These are phyloP conservation scores for Edaphochlamys debaryana DNA, from an alignment of 139 green algal species.

Conservation along the genomic window DNA sequence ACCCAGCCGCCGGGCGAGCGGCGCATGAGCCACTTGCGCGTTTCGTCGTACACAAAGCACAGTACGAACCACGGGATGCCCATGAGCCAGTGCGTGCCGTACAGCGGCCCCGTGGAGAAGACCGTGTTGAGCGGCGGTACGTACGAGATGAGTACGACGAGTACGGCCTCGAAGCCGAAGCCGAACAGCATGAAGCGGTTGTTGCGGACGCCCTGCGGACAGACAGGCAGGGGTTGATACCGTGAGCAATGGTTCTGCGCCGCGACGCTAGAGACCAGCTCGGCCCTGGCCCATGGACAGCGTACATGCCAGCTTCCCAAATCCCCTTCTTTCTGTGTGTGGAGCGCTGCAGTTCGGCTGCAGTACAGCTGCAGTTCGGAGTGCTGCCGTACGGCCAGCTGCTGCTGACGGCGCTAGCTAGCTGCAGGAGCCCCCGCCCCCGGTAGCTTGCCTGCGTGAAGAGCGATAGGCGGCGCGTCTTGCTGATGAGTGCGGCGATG, in stretches of 20 bases:
- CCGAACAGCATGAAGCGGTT: constrained; percentile 73
- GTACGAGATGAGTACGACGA: constrained; percentile 73
- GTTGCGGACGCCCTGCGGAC: constrained; percentile 47
- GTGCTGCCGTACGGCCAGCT: too few relatives aligned
- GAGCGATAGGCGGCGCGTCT: constrained; percentile 83
- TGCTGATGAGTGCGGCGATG: constrained; percentile 78
- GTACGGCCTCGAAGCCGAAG: constrained; percentile 68
- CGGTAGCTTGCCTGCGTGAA: constrained; percentile 39
- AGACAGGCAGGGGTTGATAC: too few relatives aligned
- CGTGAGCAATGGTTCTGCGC: background rate
- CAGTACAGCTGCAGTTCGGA: too few relatives aligned
- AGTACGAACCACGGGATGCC: constrained; percentile 73
- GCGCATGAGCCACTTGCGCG: constrained; percentile 74
- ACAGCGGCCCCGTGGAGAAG: constrained; percentile 73
- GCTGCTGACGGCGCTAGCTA: too few relatives aligned
- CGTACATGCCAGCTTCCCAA: too few relatives aligned
- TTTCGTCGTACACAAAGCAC: constrained; percentile 82
- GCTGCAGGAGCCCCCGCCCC: too few relatives aligned
- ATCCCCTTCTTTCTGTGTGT: too few relatives aligned
- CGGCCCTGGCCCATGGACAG: too few relatives aligned
- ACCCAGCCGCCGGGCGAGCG: constrained; percentile 65
- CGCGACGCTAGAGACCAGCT: background rate
- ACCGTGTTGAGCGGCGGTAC: constrained; percentile 68
- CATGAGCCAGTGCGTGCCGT: constrained; percentile 74
- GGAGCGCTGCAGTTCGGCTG: too few relatives aligned